Evolutionary conservation across 495 filamentous ascomycete species (phyloP).

Genomic region (Chaetomidium leptoderma): DNA sequence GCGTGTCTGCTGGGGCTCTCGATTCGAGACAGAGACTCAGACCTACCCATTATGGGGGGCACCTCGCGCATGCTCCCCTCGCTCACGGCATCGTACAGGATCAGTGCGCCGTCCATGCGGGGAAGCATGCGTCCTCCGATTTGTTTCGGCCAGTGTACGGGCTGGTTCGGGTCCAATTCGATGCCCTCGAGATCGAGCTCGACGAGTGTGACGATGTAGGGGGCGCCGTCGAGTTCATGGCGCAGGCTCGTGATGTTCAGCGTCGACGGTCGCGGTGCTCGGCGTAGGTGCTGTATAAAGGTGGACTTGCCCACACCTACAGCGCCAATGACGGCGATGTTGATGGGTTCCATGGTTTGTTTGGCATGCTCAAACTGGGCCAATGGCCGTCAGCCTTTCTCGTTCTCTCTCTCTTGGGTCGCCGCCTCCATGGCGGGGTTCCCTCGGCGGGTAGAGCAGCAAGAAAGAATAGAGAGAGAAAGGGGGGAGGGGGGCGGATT

Average conservation of each 20-base stretch:
- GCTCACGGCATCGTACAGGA: slow-evolving; percentile 82
- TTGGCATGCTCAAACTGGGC: slow-evolving; percentile 26
- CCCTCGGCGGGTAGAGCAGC: no score
- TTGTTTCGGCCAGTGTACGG: slow-evolving; percentile 74
- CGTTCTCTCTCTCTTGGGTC: background rate
- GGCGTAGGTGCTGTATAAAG: slow-evolving; percentile 77
- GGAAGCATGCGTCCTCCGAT: slow-evolving; percentile 63
- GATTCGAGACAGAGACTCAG: slow-evolving; percentile 38
- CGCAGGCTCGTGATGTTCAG: slow-evolving; percentile 57
- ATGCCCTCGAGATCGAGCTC: slow-evolving; percentile 69
- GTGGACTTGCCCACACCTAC: slow-evolving; percentile 82
- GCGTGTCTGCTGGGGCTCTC: background rate
- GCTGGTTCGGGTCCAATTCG: slow-evolving; percentile 60
- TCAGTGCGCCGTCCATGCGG: slow-evolving; percentile 73
- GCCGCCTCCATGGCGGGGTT: no score
- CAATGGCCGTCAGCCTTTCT: slow-evolving; percentile 23
- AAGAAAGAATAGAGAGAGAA: slow-evolving; percentile 1
- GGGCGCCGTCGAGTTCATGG: slow-evolving; percentile 70
- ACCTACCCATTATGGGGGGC: slow-evolving; percentile 68
- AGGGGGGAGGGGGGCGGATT: background rate
- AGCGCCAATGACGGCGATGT: slow-evolving; percentile 80
- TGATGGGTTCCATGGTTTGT: slow-evolving; percentile 59
- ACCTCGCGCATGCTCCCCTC: slow-evolving; percentile 63
- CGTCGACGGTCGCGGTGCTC: slow-evolving; percentile 56
- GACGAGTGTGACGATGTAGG: slow-evolving; percentile 75